A percentile compares a stretch with the other conserved stretches of the same genome.
Evolutionary conservation across 208 protist species (phyloP).

Genomic region (Leishmania lainsoni): DNA sequence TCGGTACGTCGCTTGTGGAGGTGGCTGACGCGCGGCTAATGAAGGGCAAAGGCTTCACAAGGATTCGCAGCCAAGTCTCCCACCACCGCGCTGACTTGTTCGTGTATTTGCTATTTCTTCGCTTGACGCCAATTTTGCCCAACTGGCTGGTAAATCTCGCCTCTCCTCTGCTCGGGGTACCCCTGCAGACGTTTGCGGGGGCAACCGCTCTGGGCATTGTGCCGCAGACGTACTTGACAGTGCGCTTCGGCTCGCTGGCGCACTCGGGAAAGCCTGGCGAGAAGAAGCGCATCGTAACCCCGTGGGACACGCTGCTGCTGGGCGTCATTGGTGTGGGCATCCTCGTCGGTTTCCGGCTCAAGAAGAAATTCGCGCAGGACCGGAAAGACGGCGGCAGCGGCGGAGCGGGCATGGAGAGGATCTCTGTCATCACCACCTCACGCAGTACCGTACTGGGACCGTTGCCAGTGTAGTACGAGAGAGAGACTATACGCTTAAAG

Average conservation of each 20-base stretch:
- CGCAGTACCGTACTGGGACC: constrained; percentile 11
- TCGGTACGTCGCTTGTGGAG: constrained; percentile 58
- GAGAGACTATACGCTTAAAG: not conserved
- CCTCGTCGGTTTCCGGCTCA: constrained; percentile 38
- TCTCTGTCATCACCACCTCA: not conserved
- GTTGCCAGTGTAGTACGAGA: not conserved
- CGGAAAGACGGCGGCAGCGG: constrained; percentile 2
- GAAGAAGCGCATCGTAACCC: constrained; percentile 51
- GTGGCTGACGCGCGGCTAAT: constrained; percentile 43
- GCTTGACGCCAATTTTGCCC: constrained; percentile 91
- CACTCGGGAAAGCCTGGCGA: constrained; percentile 19
- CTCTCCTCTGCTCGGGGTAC: constrained; percentile 79
- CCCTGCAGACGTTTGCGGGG: constrained; percentile 63
- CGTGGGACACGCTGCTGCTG: constrained; percentile 75
- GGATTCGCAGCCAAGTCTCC: constrained; percentile 61
- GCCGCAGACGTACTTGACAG: constrained; percentile 90
- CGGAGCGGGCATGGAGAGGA: no score
- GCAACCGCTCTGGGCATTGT: constrained; percentile 88
- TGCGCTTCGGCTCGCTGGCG: constrained; percentile 73
- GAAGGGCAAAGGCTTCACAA: constrained; percentile 57
- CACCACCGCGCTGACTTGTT: constrained; percentile 73
- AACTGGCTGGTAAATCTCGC: constrained; percentile 95
- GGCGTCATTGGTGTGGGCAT: constrained; percentile 49
- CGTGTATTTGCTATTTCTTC: constrained; percentile 92
- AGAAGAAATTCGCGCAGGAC: constrained; percentile 34